Percentiles rank a stretch among this genome's conserved stretches.
These are phyloP conservation scores for Pharus latifolius DNA, from an alignment of 176 grass and related monocot genomes.

Conservation along the genomic window DNA sequence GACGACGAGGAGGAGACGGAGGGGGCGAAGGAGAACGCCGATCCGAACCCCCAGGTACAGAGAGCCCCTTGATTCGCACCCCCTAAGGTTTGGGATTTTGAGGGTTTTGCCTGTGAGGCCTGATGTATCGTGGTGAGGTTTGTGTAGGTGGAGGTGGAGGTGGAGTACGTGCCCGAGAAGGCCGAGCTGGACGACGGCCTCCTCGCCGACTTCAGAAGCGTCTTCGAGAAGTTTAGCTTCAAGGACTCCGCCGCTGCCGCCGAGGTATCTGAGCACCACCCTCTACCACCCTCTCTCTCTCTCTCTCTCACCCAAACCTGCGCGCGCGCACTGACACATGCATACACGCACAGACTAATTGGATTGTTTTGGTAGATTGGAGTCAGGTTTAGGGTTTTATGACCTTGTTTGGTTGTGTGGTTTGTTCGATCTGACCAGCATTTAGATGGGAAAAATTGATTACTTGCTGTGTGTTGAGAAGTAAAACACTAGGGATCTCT, in stretches of 20 bases:
- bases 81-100: background rate
- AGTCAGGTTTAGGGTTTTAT: background rate
- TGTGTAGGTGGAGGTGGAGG: too few relatives aligned
- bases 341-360: too few relatives aligned
- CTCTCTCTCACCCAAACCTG: too few relatives aligned
- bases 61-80: background rate
- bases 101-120: too few relatives aligned
- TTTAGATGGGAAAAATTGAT: too few relatives aligned
- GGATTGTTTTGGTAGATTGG: too few relatives aligned
- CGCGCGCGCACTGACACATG: too few relatives aligned
- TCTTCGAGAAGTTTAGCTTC: constrained; percentile 91
- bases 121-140: too few relatives aligned
- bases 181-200: constrained; percentile 57
- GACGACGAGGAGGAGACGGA: background rate
- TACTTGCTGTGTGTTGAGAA: too few relatives aligned
- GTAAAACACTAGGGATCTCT: background rate
- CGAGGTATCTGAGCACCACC: constrained; percentile 22
- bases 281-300: background rate
- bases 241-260: constrained; percentile 25
- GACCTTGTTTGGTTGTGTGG: too few relatives aligned
- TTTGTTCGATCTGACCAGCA: too few relatives aligned
- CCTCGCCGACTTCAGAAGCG: constrained; percentile 60
- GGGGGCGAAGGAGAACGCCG: constrained; percentile 5
- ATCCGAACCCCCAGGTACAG: constrained; percentile 14
- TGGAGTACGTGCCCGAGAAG: constrained; percentile 87